Evolutionary conservation across 2,329 filamentous ascomycete genomes (phyloP).

Genomic region (Alternaria ventricosa): DNA sequence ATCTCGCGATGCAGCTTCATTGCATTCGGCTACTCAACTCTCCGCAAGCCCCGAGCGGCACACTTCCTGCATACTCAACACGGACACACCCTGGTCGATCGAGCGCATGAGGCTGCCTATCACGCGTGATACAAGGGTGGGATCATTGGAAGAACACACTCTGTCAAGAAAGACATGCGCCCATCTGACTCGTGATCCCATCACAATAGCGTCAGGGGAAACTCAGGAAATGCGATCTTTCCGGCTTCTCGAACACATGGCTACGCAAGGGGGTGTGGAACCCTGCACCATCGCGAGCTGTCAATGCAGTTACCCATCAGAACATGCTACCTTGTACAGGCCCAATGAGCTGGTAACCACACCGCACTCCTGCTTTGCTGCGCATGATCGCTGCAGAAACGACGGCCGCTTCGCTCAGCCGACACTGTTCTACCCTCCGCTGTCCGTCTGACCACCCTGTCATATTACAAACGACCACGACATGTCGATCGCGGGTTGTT

Average conservation of each 20-base stretch:
- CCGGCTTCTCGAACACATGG: conserved; percentile 12
- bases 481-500: conserved; percentile 1
- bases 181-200: not conserved
- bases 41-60: not conserved
- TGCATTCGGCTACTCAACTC: not conserved
- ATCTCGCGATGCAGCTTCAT: not conserved
- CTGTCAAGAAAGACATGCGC: not conserved
- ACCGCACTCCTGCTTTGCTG: not conserved
- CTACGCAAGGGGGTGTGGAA: conserved; percentile 14
- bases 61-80: not conserved
- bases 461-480: conserved; percentile 2
- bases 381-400: conserved; percentile 8
- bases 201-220: not conserved
- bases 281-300: conserved; percentile 16
- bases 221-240: not conserved
- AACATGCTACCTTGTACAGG: conserved; percentile 8
- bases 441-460: conserved; percentile 2
- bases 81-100: not conserved
- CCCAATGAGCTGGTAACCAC: conserved; percentile 5
- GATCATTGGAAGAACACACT: not conserved
- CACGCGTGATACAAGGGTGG: not conserved
- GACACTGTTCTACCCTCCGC: not conserved
- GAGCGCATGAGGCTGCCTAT: not conserved
- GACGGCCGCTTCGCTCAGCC: conserved; percentile 4
- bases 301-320: conserved; percentile 17